These are phyloP conservation scores for Sarcodon sp. DNA, from an alignment of 768 basidiomycete genomes.

Conservation along the genomic window DNA sequence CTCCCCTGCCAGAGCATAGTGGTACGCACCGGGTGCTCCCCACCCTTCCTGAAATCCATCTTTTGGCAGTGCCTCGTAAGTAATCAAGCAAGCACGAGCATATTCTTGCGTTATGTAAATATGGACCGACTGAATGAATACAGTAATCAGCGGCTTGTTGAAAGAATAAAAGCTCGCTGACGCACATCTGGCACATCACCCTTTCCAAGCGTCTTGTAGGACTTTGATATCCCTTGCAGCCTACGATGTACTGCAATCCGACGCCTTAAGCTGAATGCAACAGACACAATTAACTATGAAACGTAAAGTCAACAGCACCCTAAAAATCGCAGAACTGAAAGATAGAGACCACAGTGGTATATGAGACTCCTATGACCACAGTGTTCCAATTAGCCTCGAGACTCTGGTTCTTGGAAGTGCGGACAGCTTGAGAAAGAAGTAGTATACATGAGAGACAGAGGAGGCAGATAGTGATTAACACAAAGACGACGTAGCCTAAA, in stretches of 20 bases:
- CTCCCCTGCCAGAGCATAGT: not conserved
- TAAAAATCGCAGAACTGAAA: not conserved
- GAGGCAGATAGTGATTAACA: slow-evolving; percentile 21
- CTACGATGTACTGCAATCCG: slow-evolving; percentile 51
- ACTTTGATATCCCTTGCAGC: slow-evolving; percentile 56
- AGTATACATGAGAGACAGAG: slow-evolving; percentile 51
- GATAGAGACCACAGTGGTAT: slow-evolving; percentile 47
- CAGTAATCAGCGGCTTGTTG: not conserved
- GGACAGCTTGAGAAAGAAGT: slow-evolving; percentile 60
- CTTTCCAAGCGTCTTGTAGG: slow-evolving; percentile 34
- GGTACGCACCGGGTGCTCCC: slow-evolving; percentile 51
- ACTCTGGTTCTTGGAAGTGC: slow-evolving; percentile 39
- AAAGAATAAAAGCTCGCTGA: not conserved
- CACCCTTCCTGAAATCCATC: slow-evolving; percentile 59
- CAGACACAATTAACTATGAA: slow-evolving; percentile 35
- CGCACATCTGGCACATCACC: slow-evolving; percentile 51
- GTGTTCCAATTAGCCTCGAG: slow-evolving; percentile 59
- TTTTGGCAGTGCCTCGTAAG: slow-evolving; percentile 60
- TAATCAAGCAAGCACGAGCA: slow-evolving; percentile 58
- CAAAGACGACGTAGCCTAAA: slow-evolving; percentile 30
- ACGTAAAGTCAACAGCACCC: not conserved
- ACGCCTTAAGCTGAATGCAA: slow-evolving; percentile 55
- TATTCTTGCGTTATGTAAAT: slow-evolving; percentile 64
- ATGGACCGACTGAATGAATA: slow-evolving; percentile 38
- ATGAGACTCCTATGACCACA: slow-evolving; percentile 57